Evolutionary conservation across 768 basidiomycete genomes (phyloP), one percentile per base, ranked within the genome.

Genomic region (Psilocybe cubensis): DNA sequence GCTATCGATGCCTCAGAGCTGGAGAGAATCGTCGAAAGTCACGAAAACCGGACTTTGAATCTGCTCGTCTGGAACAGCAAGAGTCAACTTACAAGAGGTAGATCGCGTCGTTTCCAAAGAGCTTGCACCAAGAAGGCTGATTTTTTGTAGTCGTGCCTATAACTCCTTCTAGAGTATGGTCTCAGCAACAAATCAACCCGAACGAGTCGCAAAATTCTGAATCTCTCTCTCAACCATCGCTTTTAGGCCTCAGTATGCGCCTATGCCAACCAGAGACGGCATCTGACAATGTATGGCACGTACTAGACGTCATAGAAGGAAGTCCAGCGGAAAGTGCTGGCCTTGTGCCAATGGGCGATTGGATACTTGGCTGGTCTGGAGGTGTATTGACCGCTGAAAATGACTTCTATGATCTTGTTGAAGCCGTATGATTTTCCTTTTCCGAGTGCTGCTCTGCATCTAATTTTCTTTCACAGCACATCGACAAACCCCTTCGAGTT

Each of bases 241-340:
- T 98, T n/a, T 81, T 99, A 23, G 97, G 97, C 0, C 79, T 99
- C 6, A 94, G 91, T 66, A 88, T 98, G 85, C 85, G 96, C 20
- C 83, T 98, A 68, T 99, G 97, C 68, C 85, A 92, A 69, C 95
- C 96, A 3, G 89, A 92, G 64, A 80, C 84, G 49, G 91, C 96
- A 14, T 77, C 92, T 18, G 94, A 98, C 67, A 93, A 91, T 61
- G 95, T 99, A 4, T 99, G 97, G 96, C 97, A 98, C 72, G 94
- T 99, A 38, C 79, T 99, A 44, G 97, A 99, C 68, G 94, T 99
- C 12, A 76, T 96, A 38, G 96, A 99, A 71, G 96, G 94, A 20
- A 92, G 90, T 60, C 97, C 97, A 5, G 97, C 96, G 8, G 96
- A 98, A 77, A 92, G 90, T 66, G 94, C 95, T 5, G 96, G 96